phyloP scores from a whole-genome alignment of 2,329 filamentous ascomycete species.

The Clonostachys chloroleuca region DNA sequence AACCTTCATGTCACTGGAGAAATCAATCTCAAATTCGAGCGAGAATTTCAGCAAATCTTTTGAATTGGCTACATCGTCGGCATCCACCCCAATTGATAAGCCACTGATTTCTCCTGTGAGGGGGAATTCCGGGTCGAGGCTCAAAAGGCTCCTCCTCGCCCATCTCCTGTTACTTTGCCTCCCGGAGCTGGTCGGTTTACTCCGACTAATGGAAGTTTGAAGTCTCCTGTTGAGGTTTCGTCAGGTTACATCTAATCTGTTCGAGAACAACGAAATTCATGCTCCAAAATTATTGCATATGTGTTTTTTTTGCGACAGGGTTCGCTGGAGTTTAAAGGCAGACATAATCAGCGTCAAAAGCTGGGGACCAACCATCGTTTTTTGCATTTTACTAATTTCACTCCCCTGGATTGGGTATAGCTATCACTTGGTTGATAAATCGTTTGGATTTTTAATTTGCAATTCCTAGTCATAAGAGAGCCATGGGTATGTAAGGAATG shows the following conservation, averaged over 20 bases:
- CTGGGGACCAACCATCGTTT: too few relatives aligned
- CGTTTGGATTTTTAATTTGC: too few relatives aligned
- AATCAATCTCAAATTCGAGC: conserved; percentile 23
- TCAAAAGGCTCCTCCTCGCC: conserved; percentile 22
- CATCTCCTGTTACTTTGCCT: conserved; percentile 19
- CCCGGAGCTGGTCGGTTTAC: conserved; percentile 7
- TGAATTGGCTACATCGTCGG: conserved; percentile 18
- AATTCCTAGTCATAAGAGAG: too few relatives aligned
- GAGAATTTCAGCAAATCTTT: conserved; percentile 22
- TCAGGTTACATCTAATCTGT: conserved; percentile 4
- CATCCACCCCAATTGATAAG: conserved; percentile 2
- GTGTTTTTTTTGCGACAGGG: too few relatives aligned
- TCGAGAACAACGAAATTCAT: too few relatives aligned
- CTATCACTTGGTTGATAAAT: too few relatives aligned
- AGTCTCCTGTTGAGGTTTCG: conserved; percentile 3
- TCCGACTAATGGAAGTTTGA: conserved; percentile 4
- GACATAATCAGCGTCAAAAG: too few relatives aligned
- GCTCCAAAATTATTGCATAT: too few relatives aligned
- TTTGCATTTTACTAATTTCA: too few relatives aligned
- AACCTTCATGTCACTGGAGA: conserved; percentile 25
- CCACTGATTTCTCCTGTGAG: conserved; percentile 23
- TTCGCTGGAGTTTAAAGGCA: too few relatives aligned
- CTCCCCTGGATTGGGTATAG: too few relatives aligned
- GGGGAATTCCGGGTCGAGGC: conserved; percentile 22
- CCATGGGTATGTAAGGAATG: too few relatives aligned